phyloP scores from a whole-genome alignment of 2,329 filamentous ascomycete species.

The Zasmidium citrigriseum region DNA sequence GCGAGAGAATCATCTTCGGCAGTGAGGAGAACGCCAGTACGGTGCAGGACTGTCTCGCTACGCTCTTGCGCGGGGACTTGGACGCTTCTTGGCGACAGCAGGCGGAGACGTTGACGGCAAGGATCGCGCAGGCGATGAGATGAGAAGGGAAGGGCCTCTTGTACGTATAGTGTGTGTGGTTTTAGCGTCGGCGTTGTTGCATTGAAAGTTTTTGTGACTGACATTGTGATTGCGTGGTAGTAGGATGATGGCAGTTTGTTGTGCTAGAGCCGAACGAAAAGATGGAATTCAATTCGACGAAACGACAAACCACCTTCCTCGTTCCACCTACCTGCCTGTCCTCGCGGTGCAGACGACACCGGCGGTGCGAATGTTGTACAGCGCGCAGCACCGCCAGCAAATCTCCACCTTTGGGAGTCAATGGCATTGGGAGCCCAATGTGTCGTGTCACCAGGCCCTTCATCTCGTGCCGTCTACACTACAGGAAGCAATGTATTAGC shows the following conservation, averaged over 20 bases:
- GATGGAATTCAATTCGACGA: no score
- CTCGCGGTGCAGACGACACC: no score
- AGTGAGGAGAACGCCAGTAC: conserved; percentile 58
- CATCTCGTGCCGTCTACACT: no score
- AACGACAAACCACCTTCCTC: no score
- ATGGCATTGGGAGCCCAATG: no score
- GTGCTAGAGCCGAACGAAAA: not conserved
- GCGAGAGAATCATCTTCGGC: conserved; percentile 58
- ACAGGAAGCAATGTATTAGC: no score
- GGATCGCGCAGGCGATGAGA: conserved; percentile 16
- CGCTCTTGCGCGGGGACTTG: conserved; percentile 27
- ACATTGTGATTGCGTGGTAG: not conserved
- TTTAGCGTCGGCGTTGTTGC: conserved; percentile 15
- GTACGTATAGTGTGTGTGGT: conserved; percentile 1
- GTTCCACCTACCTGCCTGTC: no score
- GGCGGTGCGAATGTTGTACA: not conserved
- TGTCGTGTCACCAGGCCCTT: no score
- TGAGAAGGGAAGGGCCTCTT: conserved; percentile 5
- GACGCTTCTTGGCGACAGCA: conserved; percentile 21
- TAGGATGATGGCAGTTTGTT: not conserved
- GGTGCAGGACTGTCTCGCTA: conserved; percentile 33
- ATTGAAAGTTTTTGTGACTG: not conserved
- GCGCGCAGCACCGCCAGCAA: no score
- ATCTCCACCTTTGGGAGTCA: no score
- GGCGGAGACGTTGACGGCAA: conserved; percentile 22